phyloP scores from a whole-genome alignment of 345 rosid species.

The Conringia planisiliqua region DNA sequence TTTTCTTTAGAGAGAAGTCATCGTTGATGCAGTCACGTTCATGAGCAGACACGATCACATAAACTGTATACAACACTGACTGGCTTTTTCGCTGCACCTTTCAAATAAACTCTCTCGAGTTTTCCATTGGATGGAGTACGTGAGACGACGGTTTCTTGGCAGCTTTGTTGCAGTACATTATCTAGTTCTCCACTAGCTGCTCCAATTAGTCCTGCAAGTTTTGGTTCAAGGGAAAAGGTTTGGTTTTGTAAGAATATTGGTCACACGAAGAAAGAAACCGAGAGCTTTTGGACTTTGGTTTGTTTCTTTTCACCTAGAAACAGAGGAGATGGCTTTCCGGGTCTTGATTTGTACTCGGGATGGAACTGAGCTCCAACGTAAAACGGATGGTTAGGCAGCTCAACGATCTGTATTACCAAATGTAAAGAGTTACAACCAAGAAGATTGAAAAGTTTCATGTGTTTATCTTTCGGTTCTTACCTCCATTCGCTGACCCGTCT shows the following conservation, averaged over 20 bases:
- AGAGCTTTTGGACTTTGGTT: neutral
- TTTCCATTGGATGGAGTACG: constrained; percentile 41
- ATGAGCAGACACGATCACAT: constrained; percentile 60
- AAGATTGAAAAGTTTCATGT: neutral
- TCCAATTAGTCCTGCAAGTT: constrained; percentile 68
- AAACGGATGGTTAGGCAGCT: constrained; percentile 68
- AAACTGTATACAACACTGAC: constrained; percentile 50
- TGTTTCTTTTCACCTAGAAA: constrained; percentile 61
- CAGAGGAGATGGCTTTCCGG: constrained; percentile 84
- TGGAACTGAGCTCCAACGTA: constrained; percentile 88
- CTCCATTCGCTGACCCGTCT: constrained; percentile 88
- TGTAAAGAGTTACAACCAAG: constrained; percentile 1
- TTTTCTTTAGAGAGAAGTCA: constrained; percentile 15
- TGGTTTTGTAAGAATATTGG: neutral
- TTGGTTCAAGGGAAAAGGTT: neutral
- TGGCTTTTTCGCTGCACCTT: constrained; percentile 47
- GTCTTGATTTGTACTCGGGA: constrained; percentile 95
- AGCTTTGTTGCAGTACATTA: constrained; percentile 37
- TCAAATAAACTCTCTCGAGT: constrained; percentile 36
- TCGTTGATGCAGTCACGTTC: constrained; percentile 24
- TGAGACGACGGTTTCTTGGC: constrained; percentile 37
- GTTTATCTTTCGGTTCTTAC: constrained; percentile 29
- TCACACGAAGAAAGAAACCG: neutral
- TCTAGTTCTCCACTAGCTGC: constrained; percentile 77
- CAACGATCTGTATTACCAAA: constrained; percentile 52